Base-by-base conservation (phyloP, 1,284 basidiomycete species). In the Coriolopsis trogii region DNA sequence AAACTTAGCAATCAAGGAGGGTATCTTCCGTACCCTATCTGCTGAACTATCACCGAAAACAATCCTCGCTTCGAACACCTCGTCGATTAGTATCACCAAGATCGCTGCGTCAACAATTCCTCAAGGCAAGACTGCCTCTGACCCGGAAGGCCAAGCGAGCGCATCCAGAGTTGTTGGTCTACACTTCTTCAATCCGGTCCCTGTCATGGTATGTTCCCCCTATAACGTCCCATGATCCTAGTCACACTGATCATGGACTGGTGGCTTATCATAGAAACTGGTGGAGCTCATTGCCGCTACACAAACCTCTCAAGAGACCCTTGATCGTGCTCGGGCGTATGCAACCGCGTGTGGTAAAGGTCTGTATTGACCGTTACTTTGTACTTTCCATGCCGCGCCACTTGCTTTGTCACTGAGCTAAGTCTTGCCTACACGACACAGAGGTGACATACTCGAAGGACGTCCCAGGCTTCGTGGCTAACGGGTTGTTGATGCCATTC, bases 151-250 rank as follows among this genome's bases (percentile, higher is more conserved):
- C 2, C 81, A 80, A 65, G 73, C 71, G 56, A 83, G 76, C 54
- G 80, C 90, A 6, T 75, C 81, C 31, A 78, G 89, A 43, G 89
- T 93, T 36, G 88, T 92, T 51, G 89, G 93, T 12, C 74, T 96
- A 37, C 95, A 97, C 72, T 97, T 95, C 75, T 97, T 98, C 76
- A 97, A 98, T 68, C 95, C 95, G 4, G 93, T 95, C 3, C 92
- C 92, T 4, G 89, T 95, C 33, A 97, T 97, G 93, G 89, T 89
- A 62, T 52, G 78, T n/a, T n/a, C n/a, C n/a, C n/a, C n/a, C n/a
- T 64, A 43, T 57, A 21, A 13, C 10, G 20, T 40, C 25, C 30
- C 13, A 30, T 13, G 24, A 18, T 26, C 13, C 51, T 47, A 8
- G 45, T 45, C 26, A 18, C 30, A 34, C 38, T 41, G n/a, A n/a